Evolutionary conservation across 2,329 filamentous ascomycete genomes (phyloP).

Genomic region (Neofusicoccum sp.): DNA sequence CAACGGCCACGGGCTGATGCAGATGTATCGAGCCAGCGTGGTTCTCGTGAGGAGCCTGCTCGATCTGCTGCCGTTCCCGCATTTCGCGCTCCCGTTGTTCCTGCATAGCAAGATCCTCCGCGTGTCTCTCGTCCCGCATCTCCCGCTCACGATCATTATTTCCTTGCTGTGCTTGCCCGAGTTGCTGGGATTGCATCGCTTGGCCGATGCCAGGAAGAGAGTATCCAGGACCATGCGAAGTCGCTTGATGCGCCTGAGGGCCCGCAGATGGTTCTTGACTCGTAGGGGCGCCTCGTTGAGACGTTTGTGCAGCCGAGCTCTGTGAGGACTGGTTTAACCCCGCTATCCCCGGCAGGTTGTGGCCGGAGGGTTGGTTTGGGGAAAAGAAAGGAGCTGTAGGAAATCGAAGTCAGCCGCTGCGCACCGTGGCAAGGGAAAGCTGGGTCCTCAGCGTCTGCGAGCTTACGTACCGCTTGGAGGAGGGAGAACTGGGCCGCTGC

Average conservation of each 20-base stretch:
- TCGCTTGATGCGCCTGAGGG: slow-evolving; percentile 32
- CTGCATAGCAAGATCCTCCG: slow-evolving; percentile 33
- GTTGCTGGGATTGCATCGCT: slow-evolving; percentile 41
- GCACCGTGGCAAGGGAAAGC: not conserved
- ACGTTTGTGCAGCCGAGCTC: slow-evolving; percentile 36
- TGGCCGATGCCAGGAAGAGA: slow-evolving; percentile 46
- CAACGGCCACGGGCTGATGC: slow-evolving; percentile 83
- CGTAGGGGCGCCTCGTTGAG: slow-evolving; percentile 36
- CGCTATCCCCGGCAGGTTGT: slow-evolving; percentile 45
- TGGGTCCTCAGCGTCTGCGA: not conserved
- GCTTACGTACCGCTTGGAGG: slow-evolving; percentile 37
- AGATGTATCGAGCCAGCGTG: slow-evolving; percentile 85
- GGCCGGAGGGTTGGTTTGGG: slow-evolving; percentile 40
- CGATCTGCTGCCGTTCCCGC: slow-evolving; percentile 65
- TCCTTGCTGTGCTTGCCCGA: slow-evolving; percentile 31
- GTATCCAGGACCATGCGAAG: slow-evolving; percentile 40
- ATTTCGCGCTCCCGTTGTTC: slow-evolving; percentile 58
- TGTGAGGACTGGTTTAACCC: slow-evolving; percentile 47
- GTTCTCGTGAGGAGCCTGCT: slow-evolving; percentile 77
- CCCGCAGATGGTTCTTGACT: slow-evolving; percentile 31
- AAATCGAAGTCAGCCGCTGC: not conserved
- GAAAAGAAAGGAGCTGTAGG: slow-evolving; percentile 39
- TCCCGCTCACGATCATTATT: slow-evolving; percentile 47
- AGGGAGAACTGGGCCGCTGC: slow-evolving; percentile 37
- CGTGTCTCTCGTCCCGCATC: slow-evolving; percentile 49